Conservation (phyloP, 2,329 filamentous ascomycete genomes). For the Neonectria coccinea region DNA sequence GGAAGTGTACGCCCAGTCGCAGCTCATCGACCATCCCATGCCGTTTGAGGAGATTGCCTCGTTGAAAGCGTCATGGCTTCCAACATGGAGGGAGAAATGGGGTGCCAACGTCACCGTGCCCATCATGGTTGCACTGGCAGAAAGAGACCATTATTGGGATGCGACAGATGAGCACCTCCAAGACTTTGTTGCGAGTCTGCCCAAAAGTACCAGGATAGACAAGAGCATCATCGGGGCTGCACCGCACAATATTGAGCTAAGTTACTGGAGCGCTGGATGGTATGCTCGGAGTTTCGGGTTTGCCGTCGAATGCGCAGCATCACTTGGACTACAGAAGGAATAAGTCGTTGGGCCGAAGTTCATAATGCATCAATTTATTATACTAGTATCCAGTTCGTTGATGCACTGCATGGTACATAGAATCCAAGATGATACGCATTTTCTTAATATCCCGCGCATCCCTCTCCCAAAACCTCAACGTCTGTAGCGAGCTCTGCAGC, state of each 20-base stretch:
- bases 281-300: slow-evolving; percentile 40
- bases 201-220: slow-evolving; percentile 33
- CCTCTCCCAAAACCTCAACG: background rate
- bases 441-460: background rate
- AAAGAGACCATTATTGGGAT: slow-evolving; percentile 34
- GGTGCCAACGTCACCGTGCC: slow-evolving; percentile 27
- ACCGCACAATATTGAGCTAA: slow-evolving; percentile 39
- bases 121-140: slow-evolving; percentile 33
- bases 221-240: slow-evolving; percentile 33
- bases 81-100: slow-evolving; percentile 37
- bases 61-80: slow-evolving; percentile 30
- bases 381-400: background rate
- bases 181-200: slow-evolving; percentile 25
- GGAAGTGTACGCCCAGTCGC: slow-evolving; percentile 30
- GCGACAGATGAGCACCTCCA: slow-evolving; percentile 36
- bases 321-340: slow-evolving; percentile 18
- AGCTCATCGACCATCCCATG: slow-evolving; percentile 33
- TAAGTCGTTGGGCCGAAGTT: background rate
- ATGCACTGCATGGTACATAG: background rate
- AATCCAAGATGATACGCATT: background rate
- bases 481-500: background rate
- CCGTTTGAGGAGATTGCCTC: slow-evolving; percentile 34
- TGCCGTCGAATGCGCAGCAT: slow-evolving; percentile 36
- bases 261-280: slow-evolving; percentile 37
- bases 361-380: too few species aligned